A percentile compares a stretch with the other conserved stretches of the same genome.
Conservation (phyloP, 768 basidiomycete species). For the Tylopilus sp. region DNA sequence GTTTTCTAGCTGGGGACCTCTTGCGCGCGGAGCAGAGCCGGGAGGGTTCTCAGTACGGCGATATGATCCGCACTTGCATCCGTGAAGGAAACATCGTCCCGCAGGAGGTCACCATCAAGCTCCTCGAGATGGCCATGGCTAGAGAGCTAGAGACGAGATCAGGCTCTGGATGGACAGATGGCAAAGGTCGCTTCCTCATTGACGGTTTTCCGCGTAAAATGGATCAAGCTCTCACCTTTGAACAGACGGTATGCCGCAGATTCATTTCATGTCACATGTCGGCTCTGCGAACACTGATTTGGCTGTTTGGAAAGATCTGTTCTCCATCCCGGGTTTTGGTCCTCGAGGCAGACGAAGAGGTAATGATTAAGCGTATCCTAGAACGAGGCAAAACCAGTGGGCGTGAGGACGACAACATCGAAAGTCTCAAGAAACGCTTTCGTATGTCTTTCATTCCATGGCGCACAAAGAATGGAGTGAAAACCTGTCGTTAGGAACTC, state of each 20-base stretch:
- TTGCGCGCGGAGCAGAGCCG: slow-evolving; percentile 91
- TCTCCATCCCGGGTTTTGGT: slow-evolving; percentile 75
- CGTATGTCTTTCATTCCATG: slow-evolving; percentile 40
- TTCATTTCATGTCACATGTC: not conserved
- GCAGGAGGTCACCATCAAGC: slow-evolving; percentile 94
- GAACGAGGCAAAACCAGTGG: slow-evolving; percentile 93
- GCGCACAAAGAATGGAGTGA: not conserved
- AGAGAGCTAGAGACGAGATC: slow-evolving; percentile 46
- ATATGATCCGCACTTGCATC: slow-evolving; percentile 85
- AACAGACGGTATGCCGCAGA: slow-evolving; percentile 60
- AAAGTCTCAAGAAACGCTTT: slow-evolving; percentile 97
- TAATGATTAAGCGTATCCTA: slow-evolving; percentile 81
- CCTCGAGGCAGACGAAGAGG: slow-evolving; percentile 82
- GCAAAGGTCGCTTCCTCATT: slow-evolving; percentile 84
- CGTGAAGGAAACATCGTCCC: slow-evolving; percentile 92
- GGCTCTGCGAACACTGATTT: not conserved
- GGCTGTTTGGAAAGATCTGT: slow-evolving; percentile 58
- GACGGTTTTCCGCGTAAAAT: slow-evolving; percentile 98
- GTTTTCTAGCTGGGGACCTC: slow-evolving; percentile 83
- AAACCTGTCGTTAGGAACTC: slow-evolving; percentile 55
- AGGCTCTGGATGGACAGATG: slow-evolving; percentile 62
- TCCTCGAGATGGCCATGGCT: slow-evolving; percentile 90
- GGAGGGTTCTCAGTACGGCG: slow-evolving; percentile 77
- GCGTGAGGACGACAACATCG: slow-evolving; percentile 89
- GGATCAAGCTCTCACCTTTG: slow-evolving; percentile 95